phyloP scores from a whole-genome alignment of 306 rosid species.

The Trichosanthes truncata region DNA sequence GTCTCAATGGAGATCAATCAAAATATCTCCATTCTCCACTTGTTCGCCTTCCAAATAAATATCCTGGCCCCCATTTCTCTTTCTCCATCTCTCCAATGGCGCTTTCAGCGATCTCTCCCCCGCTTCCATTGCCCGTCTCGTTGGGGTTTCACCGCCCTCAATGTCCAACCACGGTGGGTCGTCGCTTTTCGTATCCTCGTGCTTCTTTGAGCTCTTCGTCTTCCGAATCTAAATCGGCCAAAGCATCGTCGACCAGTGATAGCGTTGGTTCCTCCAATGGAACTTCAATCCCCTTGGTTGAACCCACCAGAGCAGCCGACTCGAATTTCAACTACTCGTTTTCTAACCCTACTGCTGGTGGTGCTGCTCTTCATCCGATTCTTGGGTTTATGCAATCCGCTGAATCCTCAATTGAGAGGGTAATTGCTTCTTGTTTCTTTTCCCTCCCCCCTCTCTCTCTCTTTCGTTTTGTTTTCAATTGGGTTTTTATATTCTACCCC shows the following conservation, averaged over 20 bases:
- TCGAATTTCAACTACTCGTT: slow-evolving; percentile 36
- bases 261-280: slow-evolving; percentile 23
- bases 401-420: slow-evolving; percentile 84
- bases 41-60: neutral
- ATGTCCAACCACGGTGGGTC: neutral
- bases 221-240: slow-evolving; percentile 36
- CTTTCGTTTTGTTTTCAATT: neutral
- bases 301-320: slow-evolving; percentile 23
- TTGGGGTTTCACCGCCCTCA: slow-evolving; percentile 18
- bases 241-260: slow-evolving; percentile 24
- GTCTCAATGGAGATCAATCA: neutral
- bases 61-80: neutral
- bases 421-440: slow-evolving; percentile 9
- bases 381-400: slow-evolving; percentile 39
- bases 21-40: slow-evolving; percentile 6
- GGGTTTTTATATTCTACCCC: neutral
- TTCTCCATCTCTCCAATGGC: slow-evolving; percentile 40
- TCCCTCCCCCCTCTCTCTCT: neutral
- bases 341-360: slow-evolving; percentile 23
- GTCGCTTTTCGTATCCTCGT: slow-evolving; percentile 11
- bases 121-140: slow-evolving; percentile 21
- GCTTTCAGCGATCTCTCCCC: slow-evolving; percentile 35
- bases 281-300: slow-evolving; percentile 28
- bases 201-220: slow-evolving; percentile 58
- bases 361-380: slow-evolving; percentile 11